Percentiles rank a stretch among this genome's conserved stretches.
phyloP scores from a whole-genome alignment of 2,329 filamentous ascomycete species.

The Diplodia sapinea region DNA sequence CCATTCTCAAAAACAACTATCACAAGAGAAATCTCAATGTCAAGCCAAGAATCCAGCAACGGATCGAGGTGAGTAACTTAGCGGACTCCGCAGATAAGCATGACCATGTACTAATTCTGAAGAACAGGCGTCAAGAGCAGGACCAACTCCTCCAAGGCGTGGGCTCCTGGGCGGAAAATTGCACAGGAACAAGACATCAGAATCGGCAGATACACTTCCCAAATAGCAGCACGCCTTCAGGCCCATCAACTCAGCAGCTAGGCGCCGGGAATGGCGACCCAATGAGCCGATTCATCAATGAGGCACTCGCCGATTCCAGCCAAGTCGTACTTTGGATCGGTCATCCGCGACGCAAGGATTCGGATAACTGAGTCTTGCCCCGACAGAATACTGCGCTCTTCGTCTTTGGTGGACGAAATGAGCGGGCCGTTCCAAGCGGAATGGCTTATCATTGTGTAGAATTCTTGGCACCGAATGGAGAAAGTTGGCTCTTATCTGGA shows the following conservation, averaged over 20 bases:
- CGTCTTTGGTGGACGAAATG: background rate
- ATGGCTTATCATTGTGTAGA: background rate
- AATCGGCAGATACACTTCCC: background rate
- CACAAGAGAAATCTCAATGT: background rate
- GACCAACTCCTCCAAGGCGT: background rate
- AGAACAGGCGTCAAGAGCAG: background rate
- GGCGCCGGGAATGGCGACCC: background rate
- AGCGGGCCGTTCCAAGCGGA: background rate
- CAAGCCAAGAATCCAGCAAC: background rate
- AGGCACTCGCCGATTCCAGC: background rate
- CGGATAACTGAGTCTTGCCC: background rate
- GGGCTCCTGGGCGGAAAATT: background rate
- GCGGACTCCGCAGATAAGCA: too few relatives aligned
- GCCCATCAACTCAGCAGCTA: background rate
- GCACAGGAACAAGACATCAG: background rate
- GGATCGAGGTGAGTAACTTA: background rate
- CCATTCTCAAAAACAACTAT: background rate
- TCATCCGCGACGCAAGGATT: background rate
- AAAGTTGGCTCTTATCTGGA: too few relatives aligned
- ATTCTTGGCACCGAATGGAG: too few relatives aligned
- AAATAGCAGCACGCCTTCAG: background rate
- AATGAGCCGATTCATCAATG: background rate
- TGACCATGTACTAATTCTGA: background rate
- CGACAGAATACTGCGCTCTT: background rate
- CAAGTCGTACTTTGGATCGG: background rate